A percentile compares a stretch with the other conserved stretches of the same genome.
Evolutionary conservation across 2,329 filamentous ascomycete genomes (phyloP).

Genomic region (Monilinia aucupariae): DNA sequence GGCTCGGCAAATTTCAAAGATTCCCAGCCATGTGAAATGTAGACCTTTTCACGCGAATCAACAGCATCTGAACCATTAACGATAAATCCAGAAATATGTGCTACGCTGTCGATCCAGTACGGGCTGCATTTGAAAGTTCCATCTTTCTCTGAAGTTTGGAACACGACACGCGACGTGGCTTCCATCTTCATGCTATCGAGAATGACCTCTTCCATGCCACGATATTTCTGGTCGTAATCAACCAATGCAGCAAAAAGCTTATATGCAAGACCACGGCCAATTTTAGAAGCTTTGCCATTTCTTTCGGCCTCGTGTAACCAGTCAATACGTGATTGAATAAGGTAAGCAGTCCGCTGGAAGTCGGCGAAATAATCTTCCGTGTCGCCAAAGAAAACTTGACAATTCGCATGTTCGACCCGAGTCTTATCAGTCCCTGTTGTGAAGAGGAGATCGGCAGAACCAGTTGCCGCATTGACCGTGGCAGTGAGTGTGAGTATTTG

Average conservation of each 20-base stretch:
- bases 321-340: slow-evolving; percentile 16
- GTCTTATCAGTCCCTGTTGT: slow-evolving; percentile 43
- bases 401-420: slow-evolving; percentile 13
- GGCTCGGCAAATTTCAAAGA: slow-evolving; percentile 46
- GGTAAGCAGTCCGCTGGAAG: slow-evolving; percentile 14
- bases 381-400: slow-evolving; percentile 12
- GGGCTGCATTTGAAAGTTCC: slow-evolving; percentile 52
- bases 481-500: slow-evolving; percentile 50
- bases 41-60: slow-evolving; percentile 50
- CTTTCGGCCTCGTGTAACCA: slow-evolving; percentile 15
- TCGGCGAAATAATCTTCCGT: slow-evolving; percentile 10
- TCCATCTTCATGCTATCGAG: slow-evolving; percentile 45
- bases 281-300: slow-evolving; percentile 55
- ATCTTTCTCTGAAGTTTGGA: slow-evolving; percentile 45
- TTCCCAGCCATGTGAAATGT: slow-evolving; percentile 55
- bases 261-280: slow-evolving; percentile 63
- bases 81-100: slow-evolving; percentile 56
- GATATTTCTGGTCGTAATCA: slow-evolving; percentile 50
- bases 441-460: slow-evolving; percentile 52
- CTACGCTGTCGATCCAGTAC: slow-evolving; percentile 54
- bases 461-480: slow-evolving; percentile 52
- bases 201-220: slow-evolving; percentile 55
- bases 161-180: slow-evolving; percentile 41
- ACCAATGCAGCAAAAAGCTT: slow-evolving; percentile 59
- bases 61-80: slow-evolving; percentile 45